Conservation (phyloP, 768 basidiomycete genomes). For the Coprinopsis marcescibilis region DNA sequence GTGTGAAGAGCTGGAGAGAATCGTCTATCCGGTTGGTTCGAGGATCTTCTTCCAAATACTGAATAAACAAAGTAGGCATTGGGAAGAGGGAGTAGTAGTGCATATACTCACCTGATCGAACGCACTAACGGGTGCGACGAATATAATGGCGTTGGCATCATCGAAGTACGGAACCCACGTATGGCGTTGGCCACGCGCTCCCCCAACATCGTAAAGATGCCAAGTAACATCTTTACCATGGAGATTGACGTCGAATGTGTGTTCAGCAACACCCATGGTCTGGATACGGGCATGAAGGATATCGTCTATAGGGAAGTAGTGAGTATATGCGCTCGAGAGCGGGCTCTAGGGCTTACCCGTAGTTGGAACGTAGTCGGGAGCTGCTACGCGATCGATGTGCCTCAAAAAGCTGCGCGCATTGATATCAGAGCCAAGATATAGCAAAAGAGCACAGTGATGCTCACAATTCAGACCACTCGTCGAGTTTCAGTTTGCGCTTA, state of each 20-base stretch:
- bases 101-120: conserved; percentile 57
- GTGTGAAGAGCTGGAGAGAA: conserved; percentile 81
- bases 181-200: conserved; percentile 66
- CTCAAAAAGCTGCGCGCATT: conserved; percentile 56
- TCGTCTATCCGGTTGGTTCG: conserved; percentile 83
- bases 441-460: conserved; percentile 29
- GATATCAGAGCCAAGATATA: conserved; percentile 4
- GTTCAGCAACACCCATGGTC: conserved; percentile 85
- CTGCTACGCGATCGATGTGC: conserved; percentile 66
- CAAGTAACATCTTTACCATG: conserved; percentile 73
- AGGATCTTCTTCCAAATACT: conserved; percentile 87
- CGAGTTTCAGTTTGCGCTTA: conserved; percentile 66
- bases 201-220: conserved; percentile 71
- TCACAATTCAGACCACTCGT: conserved; percentile 88
- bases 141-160: conserved; percentile 76
- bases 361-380: conserved; percentile 64
- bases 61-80: conserved; percentile 11
- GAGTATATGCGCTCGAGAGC: conserved; percentile 22
- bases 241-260: conserved; percentile 75
- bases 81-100: not conserved
- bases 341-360: conserved; percentile 43
- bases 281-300: conserved; percentile 87
- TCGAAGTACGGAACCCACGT: conserved; percentile 77
- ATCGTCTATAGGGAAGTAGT: conserved; percentile 50
- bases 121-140: conserved; percentile 73